Evolutionary conservation across 306 rosid genomes (phyloP), one percentile per base, ranked within the genome.

Genomic region (Casuarina cunninghamiana): DNA sequence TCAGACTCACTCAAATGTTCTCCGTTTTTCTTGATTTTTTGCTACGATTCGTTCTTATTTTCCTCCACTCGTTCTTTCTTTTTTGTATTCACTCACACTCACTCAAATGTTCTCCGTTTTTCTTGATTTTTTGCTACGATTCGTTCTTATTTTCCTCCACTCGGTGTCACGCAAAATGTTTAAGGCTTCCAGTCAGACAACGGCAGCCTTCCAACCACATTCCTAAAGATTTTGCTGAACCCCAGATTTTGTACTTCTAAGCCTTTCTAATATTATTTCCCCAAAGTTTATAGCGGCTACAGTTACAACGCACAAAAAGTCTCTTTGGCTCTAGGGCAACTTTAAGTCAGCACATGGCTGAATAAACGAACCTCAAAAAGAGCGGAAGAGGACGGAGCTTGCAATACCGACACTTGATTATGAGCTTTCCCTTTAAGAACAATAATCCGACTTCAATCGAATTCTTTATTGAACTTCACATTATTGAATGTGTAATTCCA

Each of bases 341-440:
- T 77, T 65, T 72, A 65, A 9, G 70, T 57, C 51, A 26, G 42
- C 81, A 84, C 83, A 71, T 72, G 89, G 75, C 55, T 39, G 46
- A n/a, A 35, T 51, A 37, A 63, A 75, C 13, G 63, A n/a, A 42
- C 54, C 60, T 60, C 63, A 69, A 32, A 15, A 13, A 68, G 37
- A 15, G 48, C 5, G 65, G 54, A 61, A 41, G 63, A 19, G 74
- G 49, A 57, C n/a, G 72, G 45, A 76, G 41, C 32, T 39, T 77
- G 50, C 57, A 49, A 67, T 67, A 49, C 53, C 17, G 12, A 58
- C 15, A 4, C 12, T n/a, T 26, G 15, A 60, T 32, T 35, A 10
- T 60, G 67, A 60, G 12, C 10, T 60, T 16, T 42, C 5, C 62
- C 62, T 44, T 44, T 1, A 44, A 44, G 8, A 44, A 44, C 48